Evolutionary conservation across 495 filamentous ascomycete genomes (phyloP), one percentile per base, ranked within the genome.

Genomic region (Aspergillus campestris): DNA sequence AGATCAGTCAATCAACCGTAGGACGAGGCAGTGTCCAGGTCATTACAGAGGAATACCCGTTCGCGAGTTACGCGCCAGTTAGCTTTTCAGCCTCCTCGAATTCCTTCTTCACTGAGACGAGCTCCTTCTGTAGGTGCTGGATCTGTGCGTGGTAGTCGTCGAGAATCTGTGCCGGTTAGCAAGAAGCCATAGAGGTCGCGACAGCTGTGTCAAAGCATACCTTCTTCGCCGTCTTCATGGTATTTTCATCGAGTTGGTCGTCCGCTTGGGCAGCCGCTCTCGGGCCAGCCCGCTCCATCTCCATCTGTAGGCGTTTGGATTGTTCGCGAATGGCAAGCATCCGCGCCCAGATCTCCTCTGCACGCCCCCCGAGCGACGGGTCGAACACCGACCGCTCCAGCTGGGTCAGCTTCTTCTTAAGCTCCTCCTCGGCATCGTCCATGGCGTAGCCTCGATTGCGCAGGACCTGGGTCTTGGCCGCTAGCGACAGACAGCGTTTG

Each of bases 311-410:
- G 37, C 79, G 77, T 57, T 82, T 80, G 31, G 86, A 85, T 51
- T 88, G 78, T 49, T 91, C 87, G 52, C 87, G 72, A 31, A 96
- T 79, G 24, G 82, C 82, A 44, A 94, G 78, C 77, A 99, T 84
- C 30, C 94, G 73, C 31, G 92, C 94, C 92, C 92, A 99, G 40
- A 99, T 85, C 70, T 99, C 92, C 64, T 99, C 92, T 42, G 81
- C 81, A 44, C 89, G 71, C 5, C 89, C 90, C 40, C 74, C 82
- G 37, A 95, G 71, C 12, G 81, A 82, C 2, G 94, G 91, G 66
- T 99, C 94, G 44, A 84, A 83, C 11, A 91, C 78, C 12, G 65
- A 66, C 51, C 77, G 79, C 58, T 95, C 87, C 50, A 99, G 73
- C 38, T 71, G 66, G 37, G 80, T 57, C 30, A 99, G 72, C 64